Evolutionary conservation across 225 moss, liverwort and hornwort species (phyloP), one percentile per base, ranked within the genome.

Genomic region (Pseudoscleropodium purum): DNA sequence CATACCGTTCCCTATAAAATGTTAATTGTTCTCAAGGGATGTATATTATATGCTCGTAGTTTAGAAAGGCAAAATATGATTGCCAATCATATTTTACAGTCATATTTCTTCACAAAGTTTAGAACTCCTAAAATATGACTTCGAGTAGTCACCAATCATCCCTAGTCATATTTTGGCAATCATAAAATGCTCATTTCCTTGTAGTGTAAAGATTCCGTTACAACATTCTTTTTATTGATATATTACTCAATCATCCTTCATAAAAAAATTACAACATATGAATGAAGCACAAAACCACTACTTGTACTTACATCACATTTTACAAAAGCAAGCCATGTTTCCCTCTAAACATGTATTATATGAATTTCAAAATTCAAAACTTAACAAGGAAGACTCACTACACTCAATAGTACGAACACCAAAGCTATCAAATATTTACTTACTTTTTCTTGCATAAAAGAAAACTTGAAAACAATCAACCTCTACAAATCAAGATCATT

Each of bases 181-280:
- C n/a, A n/a, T n/a, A n/a, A n/a, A n/a, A n/a, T n/a, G n/a, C n/a
- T n/a, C n/a, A n/a, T n/a, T n/a, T n/a, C n/a, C n/a, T n/a, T n/a
- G n/a, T n/a, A n/a, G n/a, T n/a, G n/a, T n/a, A n/a, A n/a, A 39
- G 39, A 39, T 24, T 24, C 1, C 24, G 0, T 1, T 25, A 15
- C 14, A 70, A 70, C 7, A 39, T 25, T 45, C 6, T 45, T 74
- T 74, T 3, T 4, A 17, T 45, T 45, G 6, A 45, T 45, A 29
- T 45, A 17, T 29, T 45, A 45, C 1, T 29, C 29, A 29, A 29
- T 45, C 17, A 45, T 29, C 4, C 3, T 45, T 74, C 45, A 45
- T 29, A 45, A 10, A 29, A 17, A 74, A 29, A 45, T 6, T 43
- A 29, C 10, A 3, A 74, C 3, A 18, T 30, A 18, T 45, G 45